Conservation (phyloP, 2,329 filamentous ascomycete species). For the Pseudocercospora vitis region DNA sequence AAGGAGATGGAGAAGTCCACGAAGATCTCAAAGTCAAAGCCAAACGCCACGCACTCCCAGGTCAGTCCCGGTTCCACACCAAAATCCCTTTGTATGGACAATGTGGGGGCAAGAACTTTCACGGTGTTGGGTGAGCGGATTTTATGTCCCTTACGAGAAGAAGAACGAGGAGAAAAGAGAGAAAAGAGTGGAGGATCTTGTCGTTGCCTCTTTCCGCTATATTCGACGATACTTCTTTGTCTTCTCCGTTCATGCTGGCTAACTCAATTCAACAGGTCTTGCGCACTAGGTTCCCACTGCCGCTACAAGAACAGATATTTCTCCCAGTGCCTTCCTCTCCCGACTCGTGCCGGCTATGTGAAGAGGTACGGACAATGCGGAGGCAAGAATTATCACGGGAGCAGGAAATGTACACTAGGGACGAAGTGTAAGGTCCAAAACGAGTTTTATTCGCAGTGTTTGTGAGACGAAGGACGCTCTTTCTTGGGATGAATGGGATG, state of each 20-base stretch:
- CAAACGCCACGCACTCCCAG: neutral
- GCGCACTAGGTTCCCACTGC: conserved; percentile 3
- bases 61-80: neutral
- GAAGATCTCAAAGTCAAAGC: neutral
- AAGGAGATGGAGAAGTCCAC: neutral
- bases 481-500: too few relatives aligned
- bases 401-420: neutral
- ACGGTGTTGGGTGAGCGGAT: neutral
- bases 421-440: conserved; percentile 2
- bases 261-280: neutral
- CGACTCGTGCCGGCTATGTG: neutral
- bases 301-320: conserved; percentile 2
- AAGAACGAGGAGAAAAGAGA: too few relatives aligned
- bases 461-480: too few relatives aligned
- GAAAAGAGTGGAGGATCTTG: too few relatives aligned
- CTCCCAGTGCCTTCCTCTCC: conserved; percentile 5
- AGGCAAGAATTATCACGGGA: neutral
- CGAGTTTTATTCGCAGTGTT: conserved; percentile 9
- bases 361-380: conserved; percentile 4
- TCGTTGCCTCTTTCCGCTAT: too few relatives aligned
- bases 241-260: neutral
- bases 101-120: neutral
- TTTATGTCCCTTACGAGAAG: too few relatives aligned
- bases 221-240: neutral
- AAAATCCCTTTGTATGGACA: neutral